phyloP scores from a whole-genome alignment of 2,329 filamentous ascomycete genomes.

The Phyllosticta capitalensis region DNA sequence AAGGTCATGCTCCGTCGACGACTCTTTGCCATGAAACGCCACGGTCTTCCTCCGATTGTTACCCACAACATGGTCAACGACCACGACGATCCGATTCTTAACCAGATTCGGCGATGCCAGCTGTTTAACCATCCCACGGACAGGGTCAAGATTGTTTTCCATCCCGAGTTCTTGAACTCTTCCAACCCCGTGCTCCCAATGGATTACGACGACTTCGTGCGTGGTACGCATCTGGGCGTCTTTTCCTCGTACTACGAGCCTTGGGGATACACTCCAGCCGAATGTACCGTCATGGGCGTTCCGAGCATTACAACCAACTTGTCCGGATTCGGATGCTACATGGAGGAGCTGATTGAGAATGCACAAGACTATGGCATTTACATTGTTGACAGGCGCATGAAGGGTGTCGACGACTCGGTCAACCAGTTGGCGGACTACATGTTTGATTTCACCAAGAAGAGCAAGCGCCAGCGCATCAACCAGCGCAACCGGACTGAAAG shows the following conservation, averaged over 20 bases:
- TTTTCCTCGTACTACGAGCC: constrained; percentile 99
- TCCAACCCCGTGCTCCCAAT: constrained; percentile 89
- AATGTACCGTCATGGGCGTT: constrained; percentile 98
- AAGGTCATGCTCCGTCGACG: constrained; percentile 84
- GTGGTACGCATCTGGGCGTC: constrained; percentile 88
- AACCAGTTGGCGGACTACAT: constrained; percentile 89
- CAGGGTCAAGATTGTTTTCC: constrained; percentile 95
- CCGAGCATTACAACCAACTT: constrained; percentile 97
- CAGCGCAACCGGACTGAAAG: constrained; percentile 95
- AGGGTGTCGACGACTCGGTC: constrained; percentile 94
- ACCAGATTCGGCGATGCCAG: constrained; percentile 90
- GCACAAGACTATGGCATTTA: constrained; percentile 98
- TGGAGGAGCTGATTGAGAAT: constrained; percentile 98
- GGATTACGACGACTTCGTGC: constrained; percentile 97
- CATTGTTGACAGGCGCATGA: constrained; percentile 90
- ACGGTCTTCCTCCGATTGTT: constrained; percentile 84
- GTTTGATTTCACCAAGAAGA: constrained; percentile 91
- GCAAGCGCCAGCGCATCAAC: constrained; percentile 93
- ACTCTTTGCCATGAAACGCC: constrained; percentile 92
- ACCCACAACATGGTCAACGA: constrained; percentile 99
- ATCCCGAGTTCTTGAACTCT: constrained; percentile 94
- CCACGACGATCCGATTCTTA: constrained; percentile 82
- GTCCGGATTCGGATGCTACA: constrained; percentile 97
- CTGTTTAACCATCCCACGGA: constrained; percentile 94
- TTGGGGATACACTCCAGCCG: constrained; percentile 96